phyloP scores from a whole-genome alignment of 352 stramenopile genomes.

The Phytophthora quininea region DNA sequence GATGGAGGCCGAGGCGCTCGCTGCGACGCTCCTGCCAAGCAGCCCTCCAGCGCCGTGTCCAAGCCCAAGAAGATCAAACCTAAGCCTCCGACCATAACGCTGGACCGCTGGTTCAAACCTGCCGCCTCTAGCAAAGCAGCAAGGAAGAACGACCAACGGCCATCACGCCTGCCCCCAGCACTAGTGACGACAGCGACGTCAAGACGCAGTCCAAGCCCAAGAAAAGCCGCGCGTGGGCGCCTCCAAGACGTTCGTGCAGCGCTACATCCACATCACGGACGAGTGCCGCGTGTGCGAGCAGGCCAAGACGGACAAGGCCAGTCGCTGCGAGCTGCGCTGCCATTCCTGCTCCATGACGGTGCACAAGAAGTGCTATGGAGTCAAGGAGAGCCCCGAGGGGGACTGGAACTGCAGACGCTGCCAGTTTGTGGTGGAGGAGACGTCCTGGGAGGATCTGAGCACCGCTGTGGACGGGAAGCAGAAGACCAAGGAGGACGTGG shows the following conservation, averaged over 20 bases:
- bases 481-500: slow-evolving; percentile 15
- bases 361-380: slow-evolving; percentile 73
- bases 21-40: background rate
- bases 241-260: slow-evolving; percentile 67
- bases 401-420: slow-evolving; percentile 71
- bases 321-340: slow-evolving; percentile 68
- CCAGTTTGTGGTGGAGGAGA: slow-evolving; percentile 52
- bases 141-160: slow-evolving; percentile 19
- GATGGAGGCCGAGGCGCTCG: too few species aligned
- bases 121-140: slow-evolving; percentile 5
- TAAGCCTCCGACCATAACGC: slow-evolving; percentile 51
- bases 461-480: slow-evolving; percentile 14
- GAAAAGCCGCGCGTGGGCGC: slow-evolving; percentile 14
- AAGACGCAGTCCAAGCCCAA: slow-evolving; percentile 14
- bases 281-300: slow-evolving; percentile 69
- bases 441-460: slow-evolving; percentile 28
- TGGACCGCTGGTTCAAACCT: slow-evolving; percentile 69
- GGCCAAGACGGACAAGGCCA: slow-evolving; percentile 52
- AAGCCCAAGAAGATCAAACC: slow-evolving; percentile 17
- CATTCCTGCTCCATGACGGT: slow-evolving; percentile 70
- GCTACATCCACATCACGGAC: slow-evolving; percentile 72
- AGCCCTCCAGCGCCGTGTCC: slow-evolving; percentile 3
- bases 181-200: background rate
- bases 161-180: background rate
- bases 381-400: slow-evolving; percentile 46